Base-by-base conservation (phyloP, 331 rosid species). In the Dryas integrifolia region DNA sequence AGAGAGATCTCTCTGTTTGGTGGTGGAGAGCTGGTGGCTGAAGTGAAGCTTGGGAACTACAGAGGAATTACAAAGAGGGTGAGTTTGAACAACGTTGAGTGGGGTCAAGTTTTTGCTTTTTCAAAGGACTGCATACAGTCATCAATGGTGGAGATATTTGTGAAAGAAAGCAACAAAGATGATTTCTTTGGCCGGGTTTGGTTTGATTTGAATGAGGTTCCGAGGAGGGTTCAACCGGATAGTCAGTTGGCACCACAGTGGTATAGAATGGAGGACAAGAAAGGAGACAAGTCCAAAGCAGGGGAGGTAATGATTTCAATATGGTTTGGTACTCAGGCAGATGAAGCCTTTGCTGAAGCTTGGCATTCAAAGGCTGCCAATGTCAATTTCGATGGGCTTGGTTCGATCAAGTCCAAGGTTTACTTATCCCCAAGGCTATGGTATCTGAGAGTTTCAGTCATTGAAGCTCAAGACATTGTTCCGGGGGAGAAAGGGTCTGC, bases 271-370 rank as follows among this genome's bases (percentile, higher is more conserved):
- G 92, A 85, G 78, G 89, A 87, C 38, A 85, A 73, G 88, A 85
- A 85, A 38, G 89, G 87, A 1, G 89, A 85, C 13, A 85, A 82
- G 79, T 55, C 77, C 2, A 82, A 79, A 67, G 43, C 82, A 1
- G 85, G 91, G 7, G 92, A 87, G 70, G 76, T 87, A 0, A 87
- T 87, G 92, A 53, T 79, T 4, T 81, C 92, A 1, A 74, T 87
- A 7, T 87, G 92, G 92, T 87, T 87, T 15, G 92, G 92, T 6
- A 87, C 89, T 61, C 92, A 87, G 58, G 92, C 88, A 5, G 92
- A 87, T 35, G 92, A 87, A 67, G 89, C 88, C 1, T 87, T 87
- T 78, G 70, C 89, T 1, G 92, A 87, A 55, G 86, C 92, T 7
- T 87, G 92, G 92, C 89, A 87, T 73, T 82, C 92, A 0, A 87